These are phyloP conservation scores for Penicillium sp. DNA, from an alignment of 2,329 filamentous ascomycete species.

Conservation along the genomic window DNA sequence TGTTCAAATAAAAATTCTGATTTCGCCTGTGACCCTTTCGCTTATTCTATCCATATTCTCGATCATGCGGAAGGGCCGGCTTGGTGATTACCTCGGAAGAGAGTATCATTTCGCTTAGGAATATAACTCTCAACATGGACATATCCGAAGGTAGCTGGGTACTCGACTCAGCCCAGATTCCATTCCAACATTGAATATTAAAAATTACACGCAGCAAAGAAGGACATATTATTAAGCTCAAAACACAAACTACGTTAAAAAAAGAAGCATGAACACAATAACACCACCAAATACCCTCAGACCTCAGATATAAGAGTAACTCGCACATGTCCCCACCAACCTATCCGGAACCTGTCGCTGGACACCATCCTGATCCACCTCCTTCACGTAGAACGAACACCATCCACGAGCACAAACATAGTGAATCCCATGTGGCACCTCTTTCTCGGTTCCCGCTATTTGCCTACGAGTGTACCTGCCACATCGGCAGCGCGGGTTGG, in stretches of 20 bases:
- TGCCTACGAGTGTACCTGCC: conserved; percentile 4
- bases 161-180: not conserved
- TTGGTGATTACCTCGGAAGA: not conserved
- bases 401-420: conserved; percentile 8
- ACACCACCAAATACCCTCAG: not conserved
- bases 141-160: not conserved
- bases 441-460: not conserved
- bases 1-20: conserved; percentile 6
- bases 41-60: not conserved
- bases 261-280: not conserved
- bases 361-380: not conserved
- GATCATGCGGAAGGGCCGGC: not conserved
- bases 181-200: not conserved
- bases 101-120: not conserved
- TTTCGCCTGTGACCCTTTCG: not conserved
- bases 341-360: not conserved
- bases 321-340: not conserved
- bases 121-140: not conserved
- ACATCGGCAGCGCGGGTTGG: conserved; percentile 7
- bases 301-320: not conserved
- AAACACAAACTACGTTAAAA: not conserved
- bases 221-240: not conserved
- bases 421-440: conserved; percentile 1
- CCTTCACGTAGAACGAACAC: conserved; percentile 3
- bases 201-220: not conserved